phyloP scores from a whole-genome alignment of 441 rosid species.

The Brassica hybrid region DNA sequence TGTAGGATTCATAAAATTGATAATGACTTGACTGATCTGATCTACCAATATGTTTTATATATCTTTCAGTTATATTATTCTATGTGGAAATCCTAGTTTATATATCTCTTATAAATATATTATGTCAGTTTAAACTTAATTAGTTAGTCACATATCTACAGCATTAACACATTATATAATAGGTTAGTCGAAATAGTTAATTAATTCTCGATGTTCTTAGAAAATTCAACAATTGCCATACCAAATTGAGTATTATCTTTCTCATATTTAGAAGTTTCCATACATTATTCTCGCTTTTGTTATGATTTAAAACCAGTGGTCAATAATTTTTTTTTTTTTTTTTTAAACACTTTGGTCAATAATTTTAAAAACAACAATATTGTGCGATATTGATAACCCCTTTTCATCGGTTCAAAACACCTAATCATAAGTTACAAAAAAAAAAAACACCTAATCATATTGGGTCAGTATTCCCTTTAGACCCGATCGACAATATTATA shows the following conservation, averaged over 20 bases:
- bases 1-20: conserved; percentile 8
- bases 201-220: not conserved
- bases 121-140: not conserved
- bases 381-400: not conserved
- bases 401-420: conserved; percentile 21
- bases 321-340: not conserved
- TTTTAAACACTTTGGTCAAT: too few species aligned
- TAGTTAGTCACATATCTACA: not conserved
- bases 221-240: not conserved
- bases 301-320: not conserved
- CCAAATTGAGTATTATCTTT: not conserved
- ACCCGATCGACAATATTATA: conserved; percentile 29
- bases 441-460: too few species aligned
- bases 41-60: not conserved
- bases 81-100: not conserved
- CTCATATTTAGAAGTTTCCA: not conserved
- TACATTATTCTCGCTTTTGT: not conserved
- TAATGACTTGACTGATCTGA: conserved; percentile 4
- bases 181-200: not conserved
- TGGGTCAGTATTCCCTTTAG: conserved; percentile 19
- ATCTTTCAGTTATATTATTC: not conserved
- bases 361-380: too few species aligned
- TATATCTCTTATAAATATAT: not conserved
- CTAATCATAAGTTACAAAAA: too few species aligned
- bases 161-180: not conserved